These are phyloP conservation scores for Blastomyces emzantsi DNA, from an alignment of 2,329 filamentous ascomycete species.

Conservation along the genomic window DNA sequence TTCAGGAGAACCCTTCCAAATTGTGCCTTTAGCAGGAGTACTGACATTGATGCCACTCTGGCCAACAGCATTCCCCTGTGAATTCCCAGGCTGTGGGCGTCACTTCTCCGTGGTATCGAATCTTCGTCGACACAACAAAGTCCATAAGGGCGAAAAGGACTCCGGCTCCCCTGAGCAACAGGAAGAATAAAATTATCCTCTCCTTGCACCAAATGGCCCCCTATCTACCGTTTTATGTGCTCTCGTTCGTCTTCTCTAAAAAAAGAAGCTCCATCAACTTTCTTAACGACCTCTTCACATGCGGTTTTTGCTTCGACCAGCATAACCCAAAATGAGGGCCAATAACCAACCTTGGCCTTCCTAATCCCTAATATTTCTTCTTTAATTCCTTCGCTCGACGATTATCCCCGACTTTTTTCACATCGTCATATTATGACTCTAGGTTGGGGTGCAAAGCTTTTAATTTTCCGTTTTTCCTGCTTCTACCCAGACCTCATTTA, in stretches of 20 bases:
- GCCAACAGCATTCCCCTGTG: conserved; percentile 73
- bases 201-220: conserved; percentile 1
- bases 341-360: neutral
- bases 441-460: neutral
- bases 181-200: conserved; percentile 27
- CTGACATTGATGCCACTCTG: conserved; percentile 5
- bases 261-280: conserved; percentile 1
- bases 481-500: conserved; percentile 1
- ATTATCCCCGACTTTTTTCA: neutral
- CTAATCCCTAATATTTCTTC: neutral
- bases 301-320: neutral
- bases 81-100: conserved; percentile 87
- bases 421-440: neutral
- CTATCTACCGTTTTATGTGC: conserved; percentile 9
- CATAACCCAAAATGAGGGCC: neutral
- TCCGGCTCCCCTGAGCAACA: conserved; percentile 34
- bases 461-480: neutral
- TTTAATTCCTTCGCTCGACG: neutral
- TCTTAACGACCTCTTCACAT: conserved; percentile 5
- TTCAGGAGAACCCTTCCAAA: neutral
- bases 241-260: neutral
- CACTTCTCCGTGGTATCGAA: conserved; percentile 98
- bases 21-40: neutral
- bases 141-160: conserved; percentile 63
- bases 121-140: conserved; percentile 85